Evolutionary conservation across 1,139 yeast species (phyloP), one percentile per base, ranked within the genome.

Genomic region (Diutina ranongensis): DNA sequence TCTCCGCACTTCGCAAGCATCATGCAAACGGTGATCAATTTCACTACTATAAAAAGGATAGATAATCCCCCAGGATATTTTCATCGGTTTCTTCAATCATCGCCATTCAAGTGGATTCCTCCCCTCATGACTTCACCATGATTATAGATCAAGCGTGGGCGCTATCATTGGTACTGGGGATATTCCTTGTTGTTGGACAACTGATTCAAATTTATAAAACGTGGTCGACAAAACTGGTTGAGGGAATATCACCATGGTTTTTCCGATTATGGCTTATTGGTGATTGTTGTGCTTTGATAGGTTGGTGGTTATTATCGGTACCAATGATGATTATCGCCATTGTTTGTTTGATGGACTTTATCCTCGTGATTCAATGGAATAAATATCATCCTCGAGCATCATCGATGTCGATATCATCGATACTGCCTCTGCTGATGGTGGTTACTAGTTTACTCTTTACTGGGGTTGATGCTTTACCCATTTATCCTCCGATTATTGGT

Each of bases 171-270:
- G 20, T 16, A 7, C 42, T 38, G 42, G 21, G 25, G 12, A 13
- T 16, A 13, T 21, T 13, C 3, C n/a, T 25, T 3, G 15, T 38
- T 15, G 28, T 16, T 12, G 32, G 21, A 10, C 42, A 25, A 18
- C 5, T 38, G 32, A 3, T 27, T 16, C 42, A 38, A 21, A 15
- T 13, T 20, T n/a, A 12, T 7, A 38, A 38, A n/a, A 22, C 15
- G 21, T 7, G 3, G 5, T 12, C 42, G 3, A 38, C 32, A 8
- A 21, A 25, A 32, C 31, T 22, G 31, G 42, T 38, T 4, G 33
- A 13, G 10, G 42, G 42, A 3, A 25, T 38, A 5, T 38, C 42
- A 18, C 32, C 42, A 12, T 38, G 42, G 42, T 38, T 38, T n/a
- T 38, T 38, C 20, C 18, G 32, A 4, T 20, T 38, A 3, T 38